Evolutionary conservation across 495 filamentous ascomycete species (phyloP).

Genomic region (Tuber aestivum): DNA sequence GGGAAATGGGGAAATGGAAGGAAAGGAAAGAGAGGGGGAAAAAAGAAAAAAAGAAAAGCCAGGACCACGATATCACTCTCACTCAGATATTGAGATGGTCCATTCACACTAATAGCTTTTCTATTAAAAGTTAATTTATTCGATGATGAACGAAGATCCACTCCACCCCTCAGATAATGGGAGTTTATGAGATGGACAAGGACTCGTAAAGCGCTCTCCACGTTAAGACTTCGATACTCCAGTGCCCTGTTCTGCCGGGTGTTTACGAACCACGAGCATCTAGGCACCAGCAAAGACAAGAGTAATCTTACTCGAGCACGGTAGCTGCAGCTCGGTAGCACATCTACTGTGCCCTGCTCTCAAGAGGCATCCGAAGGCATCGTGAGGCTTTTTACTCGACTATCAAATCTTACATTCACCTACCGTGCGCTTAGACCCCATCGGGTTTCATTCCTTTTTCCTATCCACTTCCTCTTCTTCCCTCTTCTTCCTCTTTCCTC

Average conservation of each 20-base stretch:
- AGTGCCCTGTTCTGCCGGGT: background rate
- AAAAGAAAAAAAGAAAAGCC: conserved; percentile 5
- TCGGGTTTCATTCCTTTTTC: conserved; percentile 2
- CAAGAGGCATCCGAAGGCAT: conserved; percentile 26
- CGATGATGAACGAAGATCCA: background rate
- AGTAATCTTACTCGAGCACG: conserved; percentile 8
- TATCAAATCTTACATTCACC: conserved; percentile 22
- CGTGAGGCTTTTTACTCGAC: conserved; percentile 21
- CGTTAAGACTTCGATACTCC: background rate
- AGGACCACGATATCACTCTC: background rate
- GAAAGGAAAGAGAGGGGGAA: background rate
- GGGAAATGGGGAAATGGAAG: conserved; percentile 10
- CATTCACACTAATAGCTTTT: background rate
- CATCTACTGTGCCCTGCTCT: conserved; percentile 14
- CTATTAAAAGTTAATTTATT: background rate
- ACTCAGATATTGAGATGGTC: background rate
- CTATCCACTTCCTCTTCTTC: background rate
- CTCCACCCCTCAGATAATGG: background rate
- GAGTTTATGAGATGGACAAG: background rate
- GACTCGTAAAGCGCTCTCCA: background rate
- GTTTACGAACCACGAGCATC: conserved; percentile 7
- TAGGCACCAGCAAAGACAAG: conserved; percentile 14
- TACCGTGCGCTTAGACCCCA: conserved; percentile 33
- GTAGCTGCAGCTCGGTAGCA: background rate
- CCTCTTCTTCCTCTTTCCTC: background rate